Conservation (phyloP, 2,329 filamentous ascomycete genomes). For the Colletotrichum sp. region DNA sequence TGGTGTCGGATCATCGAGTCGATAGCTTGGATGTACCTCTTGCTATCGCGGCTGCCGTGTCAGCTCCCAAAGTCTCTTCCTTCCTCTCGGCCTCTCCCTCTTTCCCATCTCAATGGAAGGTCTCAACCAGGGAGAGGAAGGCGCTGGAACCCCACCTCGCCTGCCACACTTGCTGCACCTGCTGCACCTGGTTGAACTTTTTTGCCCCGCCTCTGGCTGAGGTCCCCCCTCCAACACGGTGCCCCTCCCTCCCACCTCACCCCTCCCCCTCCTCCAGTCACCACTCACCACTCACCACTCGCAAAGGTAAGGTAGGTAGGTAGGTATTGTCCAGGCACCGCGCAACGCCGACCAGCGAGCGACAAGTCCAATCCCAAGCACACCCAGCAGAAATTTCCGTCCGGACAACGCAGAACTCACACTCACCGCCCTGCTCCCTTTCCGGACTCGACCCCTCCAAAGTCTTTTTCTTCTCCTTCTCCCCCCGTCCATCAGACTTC, state of each 20-base stretch:
- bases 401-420: neutral
- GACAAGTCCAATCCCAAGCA: neutral
- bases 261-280: neutral
- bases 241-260: neutral
- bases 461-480: constrained; percentile 14
- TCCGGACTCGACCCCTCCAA: constrained; percentile 9
- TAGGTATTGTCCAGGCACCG: neutral
- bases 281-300: neutral
- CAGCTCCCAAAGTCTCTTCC: neutral
- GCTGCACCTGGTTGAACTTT: constrained; percentile 3
- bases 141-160: constrained; percentile 9
- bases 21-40: neutral
- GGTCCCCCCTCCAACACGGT: neutral
- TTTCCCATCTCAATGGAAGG: neutral
- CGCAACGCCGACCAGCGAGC: constrained; percentile 5
- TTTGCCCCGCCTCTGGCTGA: constrained; percentile 17
- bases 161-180: constrained; percentile 9
- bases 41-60: neutral
- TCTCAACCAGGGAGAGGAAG: neutral
- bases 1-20: neutral
- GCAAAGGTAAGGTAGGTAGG: neutral
- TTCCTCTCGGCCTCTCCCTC: neutral
- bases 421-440: neutral
- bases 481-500: neutral
- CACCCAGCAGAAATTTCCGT: constrained; percentile 20